Evolutionary conservation across 352 stramenopile genomes (phyloP), one percentile per base, ranked within the genome.

Genomic region (Phytophthora brassicae): DNA sequence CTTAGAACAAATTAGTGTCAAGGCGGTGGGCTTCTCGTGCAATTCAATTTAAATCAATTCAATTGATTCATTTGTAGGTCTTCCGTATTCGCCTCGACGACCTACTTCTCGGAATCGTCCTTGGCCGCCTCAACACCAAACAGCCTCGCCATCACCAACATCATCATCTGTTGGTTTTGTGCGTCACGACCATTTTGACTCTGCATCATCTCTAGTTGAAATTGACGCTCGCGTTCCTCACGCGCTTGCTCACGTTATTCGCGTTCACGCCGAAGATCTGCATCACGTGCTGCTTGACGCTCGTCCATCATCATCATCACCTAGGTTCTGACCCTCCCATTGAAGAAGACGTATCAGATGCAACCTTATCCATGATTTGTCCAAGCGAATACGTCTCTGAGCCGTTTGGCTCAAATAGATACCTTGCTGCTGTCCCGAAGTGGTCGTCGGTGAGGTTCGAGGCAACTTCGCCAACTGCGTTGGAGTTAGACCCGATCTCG

Each of bases 281-380:
- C 41, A 1, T 59, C 52, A 26, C 52, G 17, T 35, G 17, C 19
- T 14, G 52, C 52, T 51, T 59, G 52, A 19, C 41, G 29, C n/a
- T 59, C 22, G 3, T 59, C 52, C 39, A 51, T 51, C 42, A 52
- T 53, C 43, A 60, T 36, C 13, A 60, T 46, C 31, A 45, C 33
- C 33, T 52, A 29, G 31, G 11, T 2, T 38, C 31, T 16, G 31
- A 16, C 31, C 31, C 31, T 38, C 31, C 31, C 31, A 9, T 16
- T 16, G 31, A 38, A 9, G 31, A 38, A 12, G 31, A 38, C 6
- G 31, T 16, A 16, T 38, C 31, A 9, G 31, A 38, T 38, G 31
- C 31, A 16, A 38, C 4, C 31, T 38, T 38, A 2, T 38, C 31
- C 11, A 38, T 38, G 7, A 38, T 16, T 38, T 38, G 31, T 38